Conservation (phyloP, 192 early-diverging fungal species). For the Podila epigama region DNA sequence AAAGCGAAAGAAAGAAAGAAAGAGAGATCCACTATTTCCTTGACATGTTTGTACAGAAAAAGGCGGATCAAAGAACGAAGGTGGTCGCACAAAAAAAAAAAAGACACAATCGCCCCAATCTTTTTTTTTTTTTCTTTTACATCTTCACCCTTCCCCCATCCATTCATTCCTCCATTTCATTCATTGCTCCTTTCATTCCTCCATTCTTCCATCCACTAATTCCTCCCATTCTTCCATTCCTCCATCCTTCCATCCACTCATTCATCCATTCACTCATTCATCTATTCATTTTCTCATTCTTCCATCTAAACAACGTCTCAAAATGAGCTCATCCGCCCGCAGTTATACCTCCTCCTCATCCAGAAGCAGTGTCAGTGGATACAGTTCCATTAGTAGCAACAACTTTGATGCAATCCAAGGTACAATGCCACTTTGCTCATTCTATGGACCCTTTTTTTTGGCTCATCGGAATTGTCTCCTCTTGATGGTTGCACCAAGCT, state of each 20-base stretch:
- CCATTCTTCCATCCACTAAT: not conserved
- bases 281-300: too few species aligned
- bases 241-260: not conserved
- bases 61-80: too few species aligned
- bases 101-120: not conserved
- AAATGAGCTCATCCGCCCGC: slow-evolving; percentile 16
- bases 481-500: not conserved
- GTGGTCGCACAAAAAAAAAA: not conserved
- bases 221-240: not conserved
- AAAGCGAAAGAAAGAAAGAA: too few species aligned
- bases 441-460: slow-evolving; percentile 2
- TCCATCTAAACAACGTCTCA: not conserved
- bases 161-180: not conserved
- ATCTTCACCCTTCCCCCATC: not conserved
- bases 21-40: too few species aligned
- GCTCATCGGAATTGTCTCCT: not conserved
- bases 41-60: too few species aligned
- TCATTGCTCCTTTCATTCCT: not conserved
- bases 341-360: slow-evolving; percentile 32
- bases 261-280: not conserved
- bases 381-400: slow-evolving; percentile 34
- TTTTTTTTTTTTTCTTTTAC: not conserved
- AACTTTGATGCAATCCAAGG: slow-evolving; percentile 25
- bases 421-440: not conserved
- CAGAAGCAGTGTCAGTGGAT: slow-evolving; percentile 25